Evolutionary conservation across 441 rosid species (phyloP).

Genomic region (Euphorbia celastroides): DNA sequence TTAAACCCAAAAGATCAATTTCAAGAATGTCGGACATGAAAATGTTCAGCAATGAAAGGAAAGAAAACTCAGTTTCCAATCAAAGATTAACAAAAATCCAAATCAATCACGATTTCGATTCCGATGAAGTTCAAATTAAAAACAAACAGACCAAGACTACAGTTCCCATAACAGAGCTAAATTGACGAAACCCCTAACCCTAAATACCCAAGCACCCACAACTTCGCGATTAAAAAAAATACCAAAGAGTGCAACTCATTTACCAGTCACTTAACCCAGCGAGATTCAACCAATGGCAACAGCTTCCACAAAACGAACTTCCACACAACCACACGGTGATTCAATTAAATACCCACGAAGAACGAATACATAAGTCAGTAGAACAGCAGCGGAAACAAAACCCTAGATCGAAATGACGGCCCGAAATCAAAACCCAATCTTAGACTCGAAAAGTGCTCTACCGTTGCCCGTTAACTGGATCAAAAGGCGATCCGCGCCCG

Average conservation of each 20-base stretch:
- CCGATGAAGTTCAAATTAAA: not conserved
- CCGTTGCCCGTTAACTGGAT: not conserved
- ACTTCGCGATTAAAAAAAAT: not conserved
- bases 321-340: not conserved
- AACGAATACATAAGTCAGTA: too few relatives aligned
- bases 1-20: not conserved
- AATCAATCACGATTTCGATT: not conserved
- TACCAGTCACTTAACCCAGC: slow-evolving; percentile 4
- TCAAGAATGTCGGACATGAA: not conserved
- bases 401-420: slow-evolving; percentile 14
- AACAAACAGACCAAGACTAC: not conserved
- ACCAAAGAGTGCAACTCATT: not conserved
- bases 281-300: not conserved
- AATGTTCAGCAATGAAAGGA: not conserved
- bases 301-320: not conserved
- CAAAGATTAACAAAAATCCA: not conserved
- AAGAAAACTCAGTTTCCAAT: not conserved
- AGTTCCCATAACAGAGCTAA: not conserved
- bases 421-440: slow-evolving; percentile 3
- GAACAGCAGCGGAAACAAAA: not conserved
- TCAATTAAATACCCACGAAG: not conserved
- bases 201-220: slow-evolving; percentile 3
- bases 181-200: slow-evolving; percentile 2
- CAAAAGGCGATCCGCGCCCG: slow-evolving; percentile 4
- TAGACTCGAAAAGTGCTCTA: not conserved